Base-by-base conservation (phyloP, 805 yeast species). In the Ogataea trehalophila region DNA sequence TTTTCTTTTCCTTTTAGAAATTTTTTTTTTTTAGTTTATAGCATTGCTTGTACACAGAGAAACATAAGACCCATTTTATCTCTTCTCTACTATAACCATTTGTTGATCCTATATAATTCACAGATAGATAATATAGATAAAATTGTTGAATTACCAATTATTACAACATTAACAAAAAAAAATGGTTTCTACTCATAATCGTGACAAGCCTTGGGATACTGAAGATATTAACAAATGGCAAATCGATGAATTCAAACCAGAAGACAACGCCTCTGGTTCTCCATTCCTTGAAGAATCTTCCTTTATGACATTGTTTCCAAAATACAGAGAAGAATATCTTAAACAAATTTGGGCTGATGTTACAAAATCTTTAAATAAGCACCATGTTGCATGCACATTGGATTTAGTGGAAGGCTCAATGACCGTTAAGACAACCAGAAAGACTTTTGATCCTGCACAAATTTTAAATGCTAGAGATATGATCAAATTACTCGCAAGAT, bases 191-290 rank as follows among this genome's bases (percentile, higher is more conserved):
- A 88, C 95, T 41, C 91, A 92, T 67, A 88, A 94, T 67, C 84
- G 82, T 62, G 98, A 94, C 59, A 92, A 92, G 68, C 98, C 98
- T 45, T 91, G 98, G 98, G 98, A 91, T 64, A 91, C 96, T 11
- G 88, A 86, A 18, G 97, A 90, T 57, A 83, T 91, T 48, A 96
- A 91, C 65, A 91, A 92, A 66, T 92, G 99, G 99, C 74, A 77
- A 57, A 73, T 81, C 34, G 96, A 88, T 34, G 95, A 89, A 48
- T 94, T 94, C 73, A 85, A 77, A 56, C 88, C 89, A 2, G 96
- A 89, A 58, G 96, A 94, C 63, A 88, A 90, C 62, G 82, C 80
- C 6, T 80, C 91, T 11, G 97, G 97, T 0, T 75, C 76, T 41
- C 87, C 96, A 17, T 94, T 94, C 62, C 77, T 95, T n/a, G 99